Percentiles rank a stretch among this genome's conserved stretches.
Conservation (phyloP, 23 red algal genomes). For the Gracilariopsis chorda region DNA sequence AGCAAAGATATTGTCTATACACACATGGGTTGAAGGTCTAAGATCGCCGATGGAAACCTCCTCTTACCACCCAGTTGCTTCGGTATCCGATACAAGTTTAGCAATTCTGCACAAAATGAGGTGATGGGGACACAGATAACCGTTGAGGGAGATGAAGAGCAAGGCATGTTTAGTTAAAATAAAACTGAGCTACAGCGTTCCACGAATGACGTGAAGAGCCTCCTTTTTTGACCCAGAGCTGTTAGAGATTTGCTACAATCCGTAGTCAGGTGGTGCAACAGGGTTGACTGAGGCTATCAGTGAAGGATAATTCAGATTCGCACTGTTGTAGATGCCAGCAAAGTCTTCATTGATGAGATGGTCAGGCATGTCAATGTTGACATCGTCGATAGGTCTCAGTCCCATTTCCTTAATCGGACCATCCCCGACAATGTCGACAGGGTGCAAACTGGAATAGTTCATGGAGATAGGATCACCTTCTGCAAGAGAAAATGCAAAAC, state of each 20-base stretch:
- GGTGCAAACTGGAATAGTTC: neutral
- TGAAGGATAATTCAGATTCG: slow-evolving; percentile 25
- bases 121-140: neutral
- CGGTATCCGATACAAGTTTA: too few species aligned
- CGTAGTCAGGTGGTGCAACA: slow-evolving; percentile 45
- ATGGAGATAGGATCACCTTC: neutral
- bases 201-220: too few species aligned
- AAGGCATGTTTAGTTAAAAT: neutral
- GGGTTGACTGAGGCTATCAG: slow-evolving; percentile 51
- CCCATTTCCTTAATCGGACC: neutral
- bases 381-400: neutral
- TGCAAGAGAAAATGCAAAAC: neutral
- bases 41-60: neutral
- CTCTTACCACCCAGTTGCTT: neutral
- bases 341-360: neutral
- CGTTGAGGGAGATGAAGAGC: neutral
- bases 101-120: too few species aligned
- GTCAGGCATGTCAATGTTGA: neutral
- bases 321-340: slow-evolving; percentile 19
- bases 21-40: slow-evolving; percentile 33
- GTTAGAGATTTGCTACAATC: neutral
- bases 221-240: slow-evolving; percentile 3
- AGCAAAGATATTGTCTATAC: slow-evolving; percentile 6
- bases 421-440: neutral
- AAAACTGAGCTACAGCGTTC: neutral